Percentiles rank a stretch among this genome's conserved stretches.
Evolutionary conservation across 2,329 filamentous ascomycete genomes (phyloP).

Genomic region (Apiospora hydei): DNA sequence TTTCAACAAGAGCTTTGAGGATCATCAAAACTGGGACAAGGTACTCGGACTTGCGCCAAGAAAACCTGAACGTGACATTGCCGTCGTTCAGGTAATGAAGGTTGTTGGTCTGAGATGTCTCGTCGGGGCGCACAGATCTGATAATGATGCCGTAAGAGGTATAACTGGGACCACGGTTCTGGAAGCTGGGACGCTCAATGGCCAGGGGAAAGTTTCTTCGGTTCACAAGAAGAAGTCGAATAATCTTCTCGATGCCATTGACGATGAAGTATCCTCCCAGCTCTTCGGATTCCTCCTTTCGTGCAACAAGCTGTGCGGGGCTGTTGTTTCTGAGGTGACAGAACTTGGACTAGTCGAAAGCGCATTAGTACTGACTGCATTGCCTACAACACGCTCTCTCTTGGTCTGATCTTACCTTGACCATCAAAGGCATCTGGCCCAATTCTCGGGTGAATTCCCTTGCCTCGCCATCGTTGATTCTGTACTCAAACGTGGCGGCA

Average conservation of each 20-base stretch:
- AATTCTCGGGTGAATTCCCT: constrained; percentile 84
- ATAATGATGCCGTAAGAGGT: constrained; percentile 91
- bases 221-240: constrained; percentile 89
- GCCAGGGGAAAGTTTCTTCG: constrained; percentile 95
- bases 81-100: constrained; percentile 95
- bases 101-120: constrained; percentile 97
- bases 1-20: constrained; percentile 91
- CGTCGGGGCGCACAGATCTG: constrained; percentile 92
- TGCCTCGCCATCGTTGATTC: constrained; percentile 85
- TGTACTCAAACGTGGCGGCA: constrained; percentile 82
- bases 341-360: constrained; percentile 69
- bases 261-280: constrained; percentile 96
- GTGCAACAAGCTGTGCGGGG: constrained; percentile 80
- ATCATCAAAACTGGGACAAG: constrained; percentile 98
- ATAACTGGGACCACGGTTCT: constrained; percentile 85
- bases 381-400: constrained; percentile 51
- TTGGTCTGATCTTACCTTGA: constrained; percentile 56
- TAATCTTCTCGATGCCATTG: constrained; percentile 96
- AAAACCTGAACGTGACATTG: constrained; percentile 96
- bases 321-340: constrained; percentile 90
- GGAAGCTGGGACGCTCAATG: constrained; percentile 89
- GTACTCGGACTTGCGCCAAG: constrained; percentile 97
- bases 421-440: constrained; percentile 90
- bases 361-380: constrained; percentile 44
- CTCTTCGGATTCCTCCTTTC: constrained; percentile 96